Conservation (phyloP, 208 protist species). For the Acanthamoeba healyi region DNA sequence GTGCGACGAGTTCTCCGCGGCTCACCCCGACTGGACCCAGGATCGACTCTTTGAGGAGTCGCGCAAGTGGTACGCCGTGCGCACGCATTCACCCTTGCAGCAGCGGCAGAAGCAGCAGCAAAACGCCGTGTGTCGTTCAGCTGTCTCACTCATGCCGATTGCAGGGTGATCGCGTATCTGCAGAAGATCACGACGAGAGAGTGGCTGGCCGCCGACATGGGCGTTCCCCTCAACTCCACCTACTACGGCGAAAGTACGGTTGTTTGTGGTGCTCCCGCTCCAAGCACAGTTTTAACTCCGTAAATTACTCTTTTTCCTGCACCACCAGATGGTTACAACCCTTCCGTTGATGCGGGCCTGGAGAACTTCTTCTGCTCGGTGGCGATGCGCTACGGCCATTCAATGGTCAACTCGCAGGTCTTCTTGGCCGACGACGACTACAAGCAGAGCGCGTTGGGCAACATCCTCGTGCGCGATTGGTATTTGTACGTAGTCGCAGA, state of each 20-base stretch:
- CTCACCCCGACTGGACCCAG: constrained; percentile 22
- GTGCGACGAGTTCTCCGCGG: constrained; percentile 35
- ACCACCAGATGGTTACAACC: constrained; percentile 76
- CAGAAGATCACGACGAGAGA: constrained; percentile 66
- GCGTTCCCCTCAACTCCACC: not conserved
- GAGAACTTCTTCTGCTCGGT: constrained; percentile 79
- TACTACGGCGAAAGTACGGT: not conserved
- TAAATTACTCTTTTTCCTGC: not conserved
- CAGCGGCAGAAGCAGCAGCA: too few species aligned
- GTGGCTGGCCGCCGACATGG: constrained; percentile 44
- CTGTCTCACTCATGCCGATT: not conserved
- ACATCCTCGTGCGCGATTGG: constrained; percentile 39
- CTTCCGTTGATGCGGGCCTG: constrained; percentile 57
- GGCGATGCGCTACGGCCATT: constrained; percentile 85
- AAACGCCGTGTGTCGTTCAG: not conserved
- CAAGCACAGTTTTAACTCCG: not conserved
- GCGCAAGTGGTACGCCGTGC: constrained; percentile 19
- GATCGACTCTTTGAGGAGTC: constrained; percentile 55
- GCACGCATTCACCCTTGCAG: too few species aligned
- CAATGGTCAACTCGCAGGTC: constrained; percentile 72
- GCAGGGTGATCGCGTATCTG: constrained; percentile 48
- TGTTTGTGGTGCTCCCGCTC: not conserved
- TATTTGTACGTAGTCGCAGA: constrained; percentile 6
- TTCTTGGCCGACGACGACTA: constrained; percentile 53
- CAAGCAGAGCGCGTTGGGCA: not conserved